Evolutionary conservation across 495 filamentous ascomycete species (phyloP).

Genomic region (Penicillium nucicola): DNA sequence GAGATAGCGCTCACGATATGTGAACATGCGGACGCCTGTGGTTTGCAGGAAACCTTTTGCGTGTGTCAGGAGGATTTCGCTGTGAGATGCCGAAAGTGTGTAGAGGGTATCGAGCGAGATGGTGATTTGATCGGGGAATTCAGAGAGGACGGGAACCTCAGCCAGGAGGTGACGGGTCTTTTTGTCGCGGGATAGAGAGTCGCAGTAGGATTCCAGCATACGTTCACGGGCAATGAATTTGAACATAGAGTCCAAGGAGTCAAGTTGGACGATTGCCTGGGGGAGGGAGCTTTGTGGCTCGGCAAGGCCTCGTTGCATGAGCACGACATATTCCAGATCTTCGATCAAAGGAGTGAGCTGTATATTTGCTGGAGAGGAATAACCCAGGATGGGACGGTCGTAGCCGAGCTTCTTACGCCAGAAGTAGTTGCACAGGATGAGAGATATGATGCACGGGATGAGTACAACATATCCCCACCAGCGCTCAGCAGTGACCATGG

Average conservation of each 20-base stretch:
- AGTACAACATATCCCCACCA: slow-evolving; percentile 52
- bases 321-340: slow-evolving; percentile 30
- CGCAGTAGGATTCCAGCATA: slow-evolving; percentile 38
- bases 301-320: slow-evolving; percentile 18
- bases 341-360: slow-evolving; percentile 21
- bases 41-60: slow-evolving; percentile 27
- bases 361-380: slow-evolving; percentile 3
- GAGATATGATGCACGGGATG: slow-evolving; percentile 44
- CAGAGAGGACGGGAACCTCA: not conserved
- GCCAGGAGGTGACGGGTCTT: slow-evolving; percentile 9
- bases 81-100: slow-evolving; percentile 3
- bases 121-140: slow-evolving; percentile 14
- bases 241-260: slow-evolving; percentile 29
- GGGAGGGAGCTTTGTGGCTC: slow-evolving; percentile 11
- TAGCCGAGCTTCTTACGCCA: slow-evolving; percentile 46
- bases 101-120: slow-evolving; percentile 16
- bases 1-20: slow-evolving; percentile 41
- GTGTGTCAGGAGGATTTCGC: slow-evolving; percentile 17
- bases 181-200: slow-evolving; percentile 28
- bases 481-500: slow-evolving; percentile 44
- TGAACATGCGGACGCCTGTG: slow-evolving; percentile 27
- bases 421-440: slow-evolving; percentile 41
- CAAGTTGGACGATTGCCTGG: slow-evolving; percentile 8
- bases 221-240: slow-evolving; percentile 33
- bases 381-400: slow-evolving; percentile 33